Conservation (phyloP, 2,329 filamentous ascomycete species). For the Cytospora piceicola region DNA sequence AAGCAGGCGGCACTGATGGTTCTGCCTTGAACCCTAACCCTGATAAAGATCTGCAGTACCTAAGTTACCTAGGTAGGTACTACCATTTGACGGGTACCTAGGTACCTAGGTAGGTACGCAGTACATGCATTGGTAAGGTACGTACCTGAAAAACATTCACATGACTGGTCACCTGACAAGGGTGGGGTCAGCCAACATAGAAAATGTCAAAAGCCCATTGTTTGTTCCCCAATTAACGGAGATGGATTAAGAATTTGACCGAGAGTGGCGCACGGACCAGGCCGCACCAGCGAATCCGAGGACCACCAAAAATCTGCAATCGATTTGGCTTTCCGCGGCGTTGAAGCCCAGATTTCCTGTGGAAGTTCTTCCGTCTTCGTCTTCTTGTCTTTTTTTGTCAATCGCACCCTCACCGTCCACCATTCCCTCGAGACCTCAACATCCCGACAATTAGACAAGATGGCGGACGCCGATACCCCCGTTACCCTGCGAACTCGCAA, state of each 20-base stretch:
- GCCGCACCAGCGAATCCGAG: conserved; percentile 1
- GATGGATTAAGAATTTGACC: background rate
- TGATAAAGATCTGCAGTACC: background rate
- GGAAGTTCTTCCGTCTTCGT: conserved; percentile 2
- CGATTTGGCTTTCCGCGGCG: background rate
- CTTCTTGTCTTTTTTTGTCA: background rate
- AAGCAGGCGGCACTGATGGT: background rate
- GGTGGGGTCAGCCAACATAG: background rate
- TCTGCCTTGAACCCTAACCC: background rate
- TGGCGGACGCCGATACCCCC: conserved; percentile 81
- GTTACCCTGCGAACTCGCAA: conserved; percentile 97
- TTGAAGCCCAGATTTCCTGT: background rate
- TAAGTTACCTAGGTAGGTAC: background rate
- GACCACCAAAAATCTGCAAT: conserved; percentile 6
- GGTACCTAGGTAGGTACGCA: background rate
- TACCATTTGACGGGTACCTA: background rate
- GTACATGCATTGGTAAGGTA: too few species aligned
- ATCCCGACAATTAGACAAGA: conserved; percentile 62
- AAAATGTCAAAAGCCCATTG: background rate
- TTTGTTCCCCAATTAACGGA: background rate
- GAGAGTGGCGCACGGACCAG: conserved; percentile 1
- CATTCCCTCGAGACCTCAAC: conserved; percentile 30
- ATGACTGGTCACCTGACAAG: background rate
- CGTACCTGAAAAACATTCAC: background rate
- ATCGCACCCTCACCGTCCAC: background rate